Evolutionary conservation across 2,329 filamentous ascomycete genomes (phyloP).

Genomic region (Diaporthe vexans): DNA sequence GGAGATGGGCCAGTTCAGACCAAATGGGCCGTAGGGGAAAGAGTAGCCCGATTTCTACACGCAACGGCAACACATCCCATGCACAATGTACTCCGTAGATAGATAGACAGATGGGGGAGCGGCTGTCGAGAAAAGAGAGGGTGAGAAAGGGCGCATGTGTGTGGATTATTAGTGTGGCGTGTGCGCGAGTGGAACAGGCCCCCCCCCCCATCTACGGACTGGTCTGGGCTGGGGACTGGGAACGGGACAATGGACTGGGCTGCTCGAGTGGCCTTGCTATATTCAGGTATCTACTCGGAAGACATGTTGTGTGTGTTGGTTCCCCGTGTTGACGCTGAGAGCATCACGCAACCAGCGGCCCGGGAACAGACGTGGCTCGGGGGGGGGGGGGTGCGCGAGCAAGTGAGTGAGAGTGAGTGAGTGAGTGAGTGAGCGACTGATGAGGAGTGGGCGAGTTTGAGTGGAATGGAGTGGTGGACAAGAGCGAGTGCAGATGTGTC

Average conservation of each 20-base stretch:
- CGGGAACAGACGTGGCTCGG: slow-evolving; percentile 4
- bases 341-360: not conserved
- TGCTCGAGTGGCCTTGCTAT: slow-evolving; percentile 1
- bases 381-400: not conserved
- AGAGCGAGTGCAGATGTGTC: slow-evolving; percentile 39
- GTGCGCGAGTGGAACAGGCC: slow-evolving; percentile 2
- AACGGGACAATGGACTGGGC: not conserved
- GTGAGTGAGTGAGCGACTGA: not conserved
- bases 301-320: not conserved
- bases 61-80: not conserved
- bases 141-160: slow-evolving; percentile 1
- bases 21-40: not conserved
- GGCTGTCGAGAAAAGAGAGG: not conserved
- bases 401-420: not conserved
- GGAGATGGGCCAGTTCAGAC: not conserved
- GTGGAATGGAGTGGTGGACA: slow-evolving; percentile 31
- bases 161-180: slow-evolving; percentile 13
- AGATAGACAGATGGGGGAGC: slow-evolving; percentile 15
- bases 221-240: not conserved
- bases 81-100: not conserved
- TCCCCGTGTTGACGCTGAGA: not conserved
- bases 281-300: not conserved
- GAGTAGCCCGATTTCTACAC: slow-evolving; percentile 9
- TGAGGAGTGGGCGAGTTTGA: slow-evolving; percentile 1
- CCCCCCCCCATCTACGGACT: slow-evolving; percentile 9